These are phyloP conservation scores for Dryas drummondii DNA, from an alignment of 306 rosid species.

Conservation along the genomic window DNA sequence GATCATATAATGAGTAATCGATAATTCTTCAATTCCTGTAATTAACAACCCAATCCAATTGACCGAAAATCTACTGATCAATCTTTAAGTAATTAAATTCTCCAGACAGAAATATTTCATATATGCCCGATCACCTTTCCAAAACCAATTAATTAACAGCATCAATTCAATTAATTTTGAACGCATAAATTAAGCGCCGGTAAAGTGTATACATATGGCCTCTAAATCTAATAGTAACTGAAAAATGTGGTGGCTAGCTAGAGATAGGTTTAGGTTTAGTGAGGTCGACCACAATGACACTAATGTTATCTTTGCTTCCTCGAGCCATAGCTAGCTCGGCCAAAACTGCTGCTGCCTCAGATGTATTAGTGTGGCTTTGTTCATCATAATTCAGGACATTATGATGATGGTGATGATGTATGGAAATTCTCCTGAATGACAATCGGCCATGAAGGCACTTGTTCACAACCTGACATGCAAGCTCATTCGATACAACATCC, in stretches of 20 bases:
- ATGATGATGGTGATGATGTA: background rate
- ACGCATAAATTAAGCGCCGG: too few relatives aligned
- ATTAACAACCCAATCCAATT: too few relatives aligned
- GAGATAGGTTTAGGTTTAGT: slow-evolving; percentile 18
- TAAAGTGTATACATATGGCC: too few relatives aligned
- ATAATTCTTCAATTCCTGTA: too few relatives aligned
- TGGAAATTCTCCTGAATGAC: slow-evolving; percentile 24
- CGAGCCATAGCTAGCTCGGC: slow-evolving; percentile 70
- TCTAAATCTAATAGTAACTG: too few relatives aligned
- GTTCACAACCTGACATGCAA: slow-evolving; percentile 67
- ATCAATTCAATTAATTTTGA: too few relatives aligned
- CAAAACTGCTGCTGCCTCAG: slow-evolving; percentile 67
- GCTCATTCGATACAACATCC: slow-evolving; percentile 70
- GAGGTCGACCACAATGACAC: slow-evolving; percentile 75
- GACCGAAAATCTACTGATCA: too few relatives aligned
- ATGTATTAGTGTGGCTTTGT: slow-evolving; percentile 23
- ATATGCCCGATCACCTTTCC: too few relatives aligned
- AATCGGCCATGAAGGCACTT: slow-evolving; percentile 48
- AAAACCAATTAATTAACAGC: too few relatives aligned
- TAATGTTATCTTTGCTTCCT: slow-evolving; percentile 84
- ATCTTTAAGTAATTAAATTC: too few relatives aligned
- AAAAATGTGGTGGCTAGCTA: slow-evolving; percentile 2
- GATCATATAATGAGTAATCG: too few relatives aligned
- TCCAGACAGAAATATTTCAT: too few relatives aligned
- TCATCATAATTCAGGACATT: background rate